These are phyloP conservation scores for Talaromyces wortmannii DNA, from an alignment of 495 filamentous ascomycete genomes.

Conservation along the genomic window DNA sequence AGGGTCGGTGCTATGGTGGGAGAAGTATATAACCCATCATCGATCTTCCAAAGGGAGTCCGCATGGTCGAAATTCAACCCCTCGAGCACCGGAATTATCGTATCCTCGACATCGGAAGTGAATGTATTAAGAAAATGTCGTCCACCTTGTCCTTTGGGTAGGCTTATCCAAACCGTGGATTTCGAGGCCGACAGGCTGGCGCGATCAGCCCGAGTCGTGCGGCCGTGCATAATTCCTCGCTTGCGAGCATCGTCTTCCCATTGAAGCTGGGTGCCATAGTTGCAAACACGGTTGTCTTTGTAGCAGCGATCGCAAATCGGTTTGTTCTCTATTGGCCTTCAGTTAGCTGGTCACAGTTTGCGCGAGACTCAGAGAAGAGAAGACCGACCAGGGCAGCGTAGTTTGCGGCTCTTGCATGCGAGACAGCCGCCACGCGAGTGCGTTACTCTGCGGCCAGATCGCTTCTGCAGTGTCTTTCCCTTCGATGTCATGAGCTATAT, in stretches of 20 bases:
- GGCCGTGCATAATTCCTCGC: conserved; percentile 3
- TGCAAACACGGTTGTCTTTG: background rate
- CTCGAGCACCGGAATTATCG: background rate
- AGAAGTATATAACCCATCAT: background rate
- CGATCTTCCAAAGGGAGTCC: background rate
- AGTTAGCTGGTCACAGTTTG: background rate
- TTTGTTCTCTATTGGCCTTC: conserved; percentile 1
- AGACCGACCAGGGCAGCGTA: conserved; percentile 22
- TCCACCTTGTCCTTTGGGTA: conserved; percentile 1
- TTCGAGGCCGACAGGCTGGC: conserved; percentile 1
- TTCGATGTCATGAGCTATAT: background rate
- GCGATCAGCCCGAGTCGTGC: conserved; percentile 1
- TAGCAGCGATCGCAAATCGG: conserved; percentile 2
- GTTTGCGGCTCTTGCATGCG: conserved; percentile 39
- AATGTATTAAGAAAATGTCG: conserved; percentile 4
- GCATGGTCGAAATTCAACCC: background rate
- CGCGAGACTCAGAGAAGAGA: background rate
- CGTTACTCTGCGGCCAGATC: conserved; percentile 4
- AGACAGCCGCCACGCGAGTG: conserved; percentile 24
- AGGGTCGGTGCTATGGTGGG: background rate
- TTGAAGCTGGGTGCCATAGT: background rate
- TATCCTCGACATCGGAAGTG: background rate
- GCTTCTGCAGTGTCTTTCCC: background rate
- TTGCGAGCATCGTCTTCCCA: conserved; percentile 6
- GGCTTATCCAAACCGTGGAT: background rate